Percentiles rank a stretch among this genome's conserved stretches.
phyloP scores from a whole-genome alignment of 441 rosid genomes.

The Biscutella auriculata region DNA sequence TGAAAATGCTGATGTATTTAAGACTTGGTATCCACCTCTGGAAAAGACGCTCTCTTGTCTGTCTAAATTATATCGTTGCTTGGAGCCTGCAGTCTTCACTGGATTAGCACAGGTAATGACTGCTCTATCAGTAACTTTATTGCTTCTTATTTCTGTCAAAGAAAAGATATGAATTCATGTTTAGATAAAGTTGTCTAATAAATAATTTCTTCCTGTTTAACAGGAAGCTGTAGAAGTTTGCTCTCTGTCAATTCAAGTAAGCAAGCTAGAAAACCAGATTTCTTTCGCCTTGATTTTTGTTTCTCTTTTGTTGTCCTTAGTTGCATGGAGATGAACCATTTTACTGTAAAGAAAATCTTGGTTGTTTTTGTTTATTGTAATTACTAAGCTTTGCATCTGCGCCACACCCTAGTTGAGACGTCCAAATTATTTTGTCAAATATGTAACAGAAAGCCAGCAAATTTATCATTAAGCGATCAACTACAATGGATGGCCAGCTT shows the following conservation, averaged over 20 bases:
- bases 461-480: constrained; percentile 60
- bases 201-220: constrained; percentile 18
- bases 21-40: constrained; percentile 88
- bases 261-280: constrained; percentile 22
- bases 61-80: constrained; percentile 75
- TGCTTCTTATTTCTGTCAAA: constrained; percentile 15
- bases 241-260: constrained; percentile 76
- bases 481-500: constrained; percentile 85
- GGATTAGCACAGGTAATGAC: constrained; percentile 83
- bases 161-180: not conserved
- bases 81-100: constrained; percentile 83
- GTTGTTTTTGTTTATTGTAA: not conserved
- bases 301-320: not conserved
- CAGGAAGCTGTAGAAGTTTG: constrained; percentile 99
- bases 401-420: not conserved
- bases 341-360: not conserved
- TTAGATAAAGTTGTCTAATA: constrained; percentile 4
- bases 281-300: constrained; percentile 3
- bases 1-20: constrained; percentile 53
- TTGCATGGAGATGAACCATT: not conserved
- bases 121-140: not conserved
- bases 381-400: constrained; percentile 3
- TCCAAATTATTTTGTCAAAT: constrained; percentile 13
- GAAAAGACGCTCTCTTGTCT: constrained; percentile 91
- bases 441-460: constrained; percentile 77